These are phyloP conservation scores for Wickerhamiella pararugosa DNA, from an alignment of 1,139 yeast genomes.

Conservation along the genomic window DNA sequence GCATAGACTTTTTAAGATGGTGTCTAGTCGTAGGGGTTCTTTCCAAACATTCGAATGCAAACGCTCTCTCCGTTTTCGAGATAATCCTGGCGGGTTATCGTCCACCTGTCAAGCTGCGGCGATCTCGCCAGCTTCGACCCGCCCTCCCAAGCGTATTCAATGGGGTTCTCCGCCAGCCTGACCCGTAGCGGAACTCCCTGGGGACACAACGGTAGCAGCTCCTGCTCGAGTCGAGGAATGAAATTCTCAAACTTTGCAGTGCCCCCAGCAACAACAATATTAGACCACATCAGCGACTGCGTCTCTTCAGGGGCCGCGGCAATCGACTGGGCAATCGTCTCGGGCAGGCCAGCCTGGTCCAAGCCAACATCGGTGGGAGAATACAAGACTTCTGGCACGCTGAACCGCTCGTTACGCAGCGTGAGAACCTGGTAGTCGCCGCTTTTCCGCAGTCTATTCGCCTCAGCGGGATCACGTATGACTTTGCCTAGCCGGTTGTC, in stretches of 20 bases:
- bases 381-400: conserved; percentile 74
- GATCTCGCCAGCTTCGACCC: conserved; percentile 40
- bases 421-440: conserved; percentile 50
- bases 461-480: conserved; percentile 41
- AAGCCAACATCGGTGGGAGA: conserved; percentile 77
- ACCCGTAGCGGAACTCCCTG: conserved; percentile 32
- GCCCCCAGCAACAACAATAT: conserved; percentile 75
- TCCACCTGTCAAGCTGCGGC: conserved; percentile 35
- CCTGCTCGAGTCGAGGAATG: conserved; percentile 35
- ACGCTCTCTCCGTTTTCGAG: conserved; percentile 61
- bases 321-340: conserved; percentile 57
- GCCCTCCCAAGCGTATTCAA: conserved; percentile 40
- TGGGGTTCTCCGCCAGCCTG: conserved; percentile 30
- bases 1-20: too few relatives aligned
- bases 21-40: conserved; percentile 5
- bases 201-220: conserved; percentile 25
- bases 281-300: conserved; percentile 65
- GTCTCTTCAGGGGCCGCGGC: conserved; percentile 58
- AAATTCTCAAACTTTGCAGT: conserved; percentile 58
- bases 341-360: conserved; percentile 55
- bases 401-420: conserved; percentile 70
- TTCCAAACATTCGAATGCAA: conserved; percentile 16
- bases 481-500: conserved; percentile 26
- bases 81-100: conserved; percentile 63
- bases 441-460: conserved; percentile 16